Evolutionary conservation across 1,284 basidiomycete species (phyloP), one percentile per base, ranked within the genome.

Genomic region (Meripilus lineatus): DNA sequence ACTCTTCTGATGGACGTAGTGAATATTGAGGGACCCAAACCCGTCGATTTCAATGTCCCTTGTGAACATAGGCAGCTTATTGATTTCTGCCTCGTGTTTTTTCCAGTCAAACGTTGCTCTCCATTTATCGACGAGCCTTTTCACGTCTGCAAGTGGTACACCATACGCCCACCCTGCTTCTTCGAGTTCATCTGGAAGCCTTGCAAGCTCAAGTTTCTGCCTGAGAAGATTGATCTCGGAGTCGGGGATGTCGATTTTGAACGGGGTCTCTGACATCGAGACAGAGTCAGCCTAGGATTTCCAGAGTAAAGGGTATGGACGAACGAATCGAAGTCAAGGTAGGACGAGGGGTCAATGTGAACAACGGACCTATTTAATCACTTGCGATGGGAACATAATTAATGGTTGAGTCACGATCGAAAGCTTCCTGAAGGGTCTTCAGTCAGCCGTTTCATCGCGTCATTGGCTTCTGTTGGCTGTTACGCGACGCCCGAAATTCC

Each of bases 1-100:
- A 52, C 75, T 76, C 51, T 58, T 61, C 60, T 72, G 63, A 54
- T 79, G 73, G 5, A 78, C 64, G 45, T 73, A 78, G 50, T 79
- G 74, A 4, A 78, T 58, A 38, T 68, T 69, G 44, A 77, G 54
- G 18, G 54, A 53, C 13, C 68, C 71, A 48, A 65, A 64, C 1
- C 66, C 70, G 0, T 71, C 69, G 5, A 77, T 65, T 2, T 61
- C 57, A 36, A 76, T 66, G 32, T 69, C 63, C 25, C 65, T 59
- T 35, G 67, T 75, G 50, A 73, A 78, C 55, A 73, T 72, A 0
- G 74, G 71, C 11, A 77, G 56, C 8, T 56, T 56, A 51, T 79
- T 77, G 34, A 77, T 47, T 17, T 55, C 50, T 7, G 56, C 58
- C 53, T 77, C 73, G 15, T 69, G 55, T 36, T 56, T 63, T 15